Base-by-base conservation (phyloP, 805 yeast species). In the Babjeviella inositovora region DNA sequence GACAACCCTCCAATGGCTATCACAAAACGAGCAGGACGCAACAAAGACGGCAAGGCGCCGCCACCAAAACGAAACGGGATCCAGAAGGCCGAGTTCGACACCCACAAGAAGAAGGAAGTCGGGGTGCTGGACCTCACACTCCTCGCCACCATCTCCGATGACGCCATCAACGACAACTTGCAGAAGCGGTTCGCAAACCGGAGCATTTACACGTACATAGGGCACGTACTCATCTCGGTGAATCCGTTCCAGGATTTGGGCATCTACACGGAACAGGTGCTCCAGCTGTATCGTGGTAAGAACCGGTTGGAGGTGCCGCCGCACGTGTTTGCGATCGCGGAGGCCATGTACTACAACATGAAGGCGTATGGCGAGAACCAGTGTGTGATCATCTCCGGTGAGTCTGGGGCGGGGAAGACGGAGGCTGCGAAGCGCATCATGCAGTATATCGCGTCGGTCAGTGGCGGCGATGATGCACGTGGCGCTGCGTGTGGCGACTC, bases 281-380 rank as follows among this genome's bases (percentile, higher is more conserved):
- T 87, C 32, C 66, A 68, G 28, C 57, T 75, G 11, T 90, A 90
- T 43, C 70, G 72, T 46, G 94, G 94, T 31, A 84, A 85, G 47
- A 90, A 90, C 48, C 62, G 99, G 38, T 57, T 90, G 28, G 99
- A 90, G 51, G 94, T 79, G 14, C 93, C 97, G 10, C 99, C 99
- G 3, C 99, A 90, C 50, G 98, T 90, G 15, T 90, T 75, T 50
- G 94, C 97, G 25, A 84, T 90, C 39, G 98, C 99, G 7, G 99
- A 90, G 50, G 55, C 92, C 17, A 84, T 90, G 93, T 90, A 76
- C 49, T 87, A 90, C 52, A 80, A 87, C 46, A 64, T 90, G 72
- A 85, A 85, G 49, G 76, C 93, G 0, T 90, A 90, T 50, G 70
- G 77, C 28, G 97, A 90, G 38, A 82, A 72, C 42, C 98, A 90